Base-by-base conservation (phyloP, 2,329 filamentous ascomycete genomes). In the Rhexocercosporidium sp. region DNA sequence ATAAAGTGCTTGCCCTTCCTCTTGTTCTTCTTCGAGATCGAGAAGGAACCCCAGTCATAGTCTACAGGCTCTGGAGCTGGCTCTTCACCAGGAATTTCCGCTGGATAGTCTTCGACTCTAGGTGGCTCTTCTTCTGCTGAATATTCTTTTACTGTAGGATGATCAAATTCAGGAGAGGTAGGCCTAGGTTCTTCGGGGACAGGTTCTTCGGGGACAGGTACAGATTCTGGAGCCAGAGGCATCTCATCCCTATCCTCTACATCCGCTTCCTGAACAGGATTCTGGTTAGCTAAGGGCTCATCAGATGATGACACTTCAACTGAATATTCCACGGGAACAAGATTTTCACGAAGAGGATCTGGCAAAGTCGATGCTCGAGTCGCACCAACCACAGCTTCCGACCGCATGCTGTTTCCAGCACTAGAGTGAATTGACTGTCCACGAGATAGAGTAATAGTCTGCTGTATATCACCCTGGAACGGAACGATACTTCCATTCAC, bases 351-450 rank as follows among this genome's bases (percentile, higher is more conserved):
- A 47, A 5, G 2, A 22, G n/a, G 9, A 37, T 51, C 29, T 22
- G 41, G 20, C 62, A 59, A 64, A 49, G 51, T 64, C 37, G 62
- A 59, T 49, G n/a, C 29, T 64, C 37, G 49, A 64, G 51, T 64
- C 18, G 41, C 51, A 37, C 57, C 39, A 46, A 31, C 9, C 37
- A 64, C 39, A 64, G 22, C 31, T 1, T 46, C 39, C 62, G 62
- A 64, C 25, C 16, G 49, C 46, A 63, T 20, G 25, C 61, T 63
- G 11, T 27, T 27, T 56, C 47, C 51, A 57, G 49, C 7, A 57
- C 12, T 57, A 29, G 49, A 46, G 57, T 56, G 29, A 44, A 56
- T 22, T 22, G 25, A 27, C 22, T 56, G 51, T 59, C 20, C 41
- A 54, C 47, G 57, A 34, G 6, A 2, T 25, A 62, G 37, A 37